These are phyloP conservation scores for Termitomyces sp. DNA, from an alignment of 768 basidiomycete species.

Conservation along the genomic window DNA sequence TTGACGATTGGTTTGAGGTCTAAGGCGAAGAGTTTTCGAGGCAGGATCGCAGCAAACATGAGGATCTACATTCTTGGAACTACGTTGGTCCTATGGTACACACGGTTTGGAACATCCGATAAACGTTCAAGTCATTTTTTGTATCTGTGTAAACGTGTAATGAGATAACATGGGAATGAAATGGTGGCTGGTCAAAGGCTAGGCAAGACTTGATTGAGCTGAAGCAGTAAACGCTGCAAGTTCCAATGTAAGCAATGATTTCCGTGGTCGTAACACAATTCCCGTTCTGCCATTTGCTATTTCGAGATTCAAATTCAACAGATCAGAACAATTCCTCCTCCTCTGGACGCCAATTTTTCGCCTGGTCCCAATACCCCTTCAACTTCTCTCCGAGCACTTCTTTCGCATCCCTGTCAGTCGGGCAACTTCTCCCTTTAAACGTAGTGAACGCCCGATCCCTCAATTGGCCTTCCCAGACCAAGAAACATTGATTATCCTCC, in stretches of 20 bases:
- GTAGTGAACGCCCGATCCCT: slow-evolving; percentile 76
- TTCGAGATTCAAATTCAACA: not conserved
- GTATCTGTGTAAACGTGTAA: not conserved
- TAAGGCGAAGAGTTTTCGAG: not conserved
- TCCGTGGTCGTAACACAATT: not conserved
- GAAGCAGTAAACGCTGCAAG: no score
- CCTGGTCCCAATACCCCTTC: slow-evolving; percentile 91
- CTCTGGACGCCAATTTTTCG: slow-evolving; percentile 85
- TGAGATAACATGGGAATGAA: not conserved
- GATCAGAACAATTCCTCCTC: slow-evolving; percentile 69
- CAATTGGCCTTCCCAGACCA: slow-evolving; percentile 92
- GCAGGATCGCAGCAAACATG: not conserved
- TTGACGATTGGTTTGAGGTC: slow-evolving; percentile 7
- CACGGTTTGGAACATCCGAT: no score
- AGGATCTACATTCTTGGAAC: no score
- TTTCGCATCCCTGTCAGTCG: slow-evolving; percentile 81
- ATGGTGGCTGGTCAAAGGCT: not conserved
- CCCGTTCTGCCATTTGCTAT: not conserved
- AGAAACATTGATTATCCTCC: slow-evolving; percentile 83
- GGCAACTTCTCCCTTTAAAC: slow-evolving; percentile 81
- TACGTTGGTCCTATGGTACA: no score
- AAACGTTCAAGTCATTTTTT: no score
- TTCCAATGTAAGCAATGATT: no score
- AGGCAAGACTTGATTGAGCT: not conserved
- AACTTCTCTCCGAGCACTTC: slow-evolving; percentile 83